phyloP scores from a whole-genome alignment of 1,284 basidiomycete genomes.

The Naganishia liquefaciens region DNA sequence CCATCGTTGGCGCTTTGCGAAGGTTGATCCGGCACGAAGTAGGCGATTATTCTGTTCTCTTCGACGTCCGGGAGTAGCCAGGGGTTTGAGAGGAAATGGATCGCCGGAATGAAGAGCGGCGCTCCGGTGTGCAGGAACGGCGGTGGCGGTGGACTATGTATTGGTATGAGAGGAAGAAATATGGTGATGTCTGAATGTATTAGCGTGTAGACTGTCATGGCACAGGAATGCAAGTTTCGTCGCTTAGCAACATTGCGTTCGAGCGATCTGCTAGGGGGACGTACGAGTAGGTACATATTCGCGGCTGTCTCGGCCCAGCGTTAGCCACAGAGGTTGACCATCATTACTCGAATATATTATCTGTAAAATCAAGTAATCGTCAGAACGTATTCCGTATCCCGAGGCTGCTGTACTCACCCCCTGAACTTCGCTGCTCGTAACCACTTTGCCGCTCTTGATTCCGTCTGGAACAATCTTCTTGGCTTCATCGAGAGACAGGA shows the following conservation, averaged over 20 bases:
- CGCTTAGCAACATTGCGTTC: background rate
- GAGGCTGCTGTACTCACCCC: conserved; percentile 41
- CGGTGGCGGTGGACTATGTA: conserved; percentile 49
- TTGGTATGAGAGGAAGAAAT: conserved; percentile 44
- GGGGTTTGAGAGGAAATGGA: conserved; percentile 45
- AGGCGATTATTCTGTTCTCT: conserved; percentile 44
- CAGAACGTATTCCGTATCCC: background rate
- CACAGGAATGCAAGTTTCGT: background rate
- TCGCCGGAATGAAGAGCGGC: conserved; percentile 51
- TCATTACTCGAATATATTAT: conserved; percentile 63
- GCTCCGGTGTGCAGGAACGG: conserved; percentile 59
- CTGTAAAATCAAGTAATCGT: conserved; percentile 51
- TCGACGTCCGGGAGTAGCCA: conserved; percentile 46
- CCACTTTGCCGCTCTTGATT: conserved; percentile 42
- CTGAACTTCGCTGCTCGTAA: conserved; percentile 48
- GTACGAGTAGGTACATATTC: conserved; percentile 67
- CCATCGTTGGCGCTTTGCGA: conserved; percentile 25
- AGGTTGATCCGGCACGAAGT: conserved; percentile 38
- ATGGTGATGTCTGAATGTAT: conserved; percentile 64
- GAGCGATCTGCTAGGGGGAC: conserved; percentile 19
- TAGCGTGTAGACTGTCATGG: conserved; percentile 65
- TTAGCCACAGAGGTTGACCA: conserved; percentile 80
- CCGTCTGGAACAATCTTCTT: conserved; percentile 48
- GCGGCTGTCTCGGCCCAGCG: conserved; percentile 61
- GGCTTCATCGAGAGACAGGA: conserved; percentile 22